phyloP scores from a whole-genome alignment of 345 rosid species.

The Ceriops decandra region DNA sequence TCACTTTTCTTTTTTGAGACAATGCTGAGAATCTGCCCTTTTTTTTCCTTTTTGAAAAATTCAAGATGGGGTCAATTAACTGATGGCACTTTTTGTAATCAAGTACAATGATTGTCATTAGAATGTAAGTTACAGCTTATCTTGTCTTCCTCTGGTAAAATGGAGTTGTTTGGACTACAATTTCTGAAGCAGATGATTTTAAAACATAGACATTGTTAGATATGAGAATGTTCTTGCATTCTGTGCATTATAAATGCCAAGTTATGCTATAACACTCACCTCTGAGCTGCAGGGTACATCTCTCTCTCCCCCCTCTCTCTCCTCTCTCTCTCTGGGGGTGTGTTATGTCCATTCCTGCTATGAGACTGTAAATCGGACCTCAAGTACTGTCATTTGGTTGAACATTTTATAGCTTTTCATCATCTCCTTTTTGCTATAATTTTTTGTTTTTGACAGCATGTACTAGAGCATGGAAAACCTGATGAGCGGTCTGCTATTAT shows the following conservation, averaged over 20 bases:
- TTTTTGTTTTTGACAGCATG: constrained; percentile 39
- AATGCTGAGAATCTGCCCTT: no score
- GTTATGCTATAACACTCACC: no score
- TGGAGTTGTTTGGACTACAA: not conserved
- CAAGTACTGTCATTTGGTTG: not conserved
- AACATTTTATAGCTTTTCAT: not conserved
- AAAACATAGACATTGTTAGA: not conserved
- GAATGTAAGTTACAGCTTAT: not conserved
- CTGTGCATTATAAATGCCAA: not conserved
- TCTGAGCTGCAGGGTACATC: no score
- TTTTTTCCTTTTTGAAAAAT: no score
- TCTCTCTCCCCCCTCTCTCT: no score
- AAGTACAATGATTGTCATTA: not conserved
- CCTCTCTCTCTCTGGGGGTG: no score
- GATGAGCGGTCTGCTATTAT: constrained; percentile 57
- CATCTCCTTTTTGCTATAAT: not conserved
- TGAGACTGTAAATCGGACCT: no score
- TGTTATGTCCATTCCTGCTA: no score
- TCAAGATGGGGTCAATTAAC: no score
- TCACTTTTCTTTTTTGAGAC: no score
- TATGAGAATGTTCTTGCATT: not conserved
- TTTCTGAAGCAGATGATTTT: not conserved
- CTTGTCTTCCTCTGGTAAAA: not conserved
- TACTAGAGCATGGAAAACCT: constrained; percentile 64
- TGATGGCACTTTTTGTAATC: no score